phyloP scores from a whole-genome alignment of 495 filamentous ascomycete species.

The Aspergillus panamensis region DNA sequence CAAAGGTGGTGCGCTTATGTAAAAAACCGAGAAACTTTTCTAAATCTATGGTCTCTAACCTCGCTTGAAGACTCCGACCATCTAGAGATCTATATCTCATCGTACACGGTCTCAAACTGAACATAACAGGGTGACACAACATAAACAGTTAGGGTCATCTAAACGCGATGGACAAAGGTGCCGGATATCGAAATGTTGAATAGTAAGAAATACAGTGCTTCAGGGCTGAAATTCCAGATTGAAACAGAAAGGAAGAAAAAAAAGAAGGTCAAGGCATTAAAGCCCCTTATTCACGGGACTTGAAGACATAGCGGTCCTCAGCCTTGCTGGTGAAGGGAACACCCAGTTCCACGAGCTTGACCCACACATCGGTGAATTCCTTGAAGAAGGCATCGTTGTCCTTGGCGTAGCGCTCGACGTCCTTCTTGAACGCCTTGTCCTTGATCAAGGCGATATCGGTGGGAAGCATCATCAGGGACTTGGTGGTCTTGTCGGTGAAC shows the following conservation, averaged over 20 bases:
- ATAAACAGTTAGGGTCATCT: conserved; percentile 10
- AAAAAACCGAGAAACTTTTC: too few relatives aligned
- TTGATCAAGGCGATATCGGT: conserved; percentile 83
- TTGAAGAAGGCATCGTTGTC: conserved; percentile 90
- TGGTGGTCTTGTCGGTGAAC: conserved; percentile 79
- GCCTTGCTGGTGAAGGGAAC: conserved; percentile 77
- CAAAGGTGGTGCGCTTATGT: too few relatives aligned
- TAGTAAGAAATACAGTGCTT: conserved; percentile 8
- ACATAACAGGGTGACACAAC: not conserved
- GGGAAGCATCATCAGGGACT: conserved; percentile 95
- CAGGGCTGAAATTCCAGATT: conserved; percentile 8
- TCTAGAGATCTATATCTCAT: conserved; percentile 12
- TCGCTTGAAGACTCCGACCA: not conserved
- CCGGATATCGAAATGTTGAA: conserved; percentile 36
- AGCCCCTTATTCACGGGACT: conserved; percentile 51
- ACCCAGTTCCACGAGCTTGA: conserved; percentile 89
- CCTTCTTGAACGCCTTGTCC: conserved; percentile 81
- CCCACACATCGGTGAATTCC: conserved; percentile 76
- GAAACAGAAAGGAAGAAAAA: conserved; percentile 7
- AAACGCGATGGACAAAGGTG: conserved; percentile 16
- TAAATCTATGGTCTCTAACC: not conserved
- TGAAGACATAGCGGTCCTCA: conserved; percentile 70
- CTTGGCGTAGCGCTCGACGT: conserved; percentile 88
- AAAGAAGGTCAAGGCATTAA: not conserved
- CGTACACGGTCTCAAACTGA: conserved; percentile 13